phyloP scores from a whole-genome alignment of 1,284 basidiomycete species.

The Ceratobasidium sp. region DNA sequence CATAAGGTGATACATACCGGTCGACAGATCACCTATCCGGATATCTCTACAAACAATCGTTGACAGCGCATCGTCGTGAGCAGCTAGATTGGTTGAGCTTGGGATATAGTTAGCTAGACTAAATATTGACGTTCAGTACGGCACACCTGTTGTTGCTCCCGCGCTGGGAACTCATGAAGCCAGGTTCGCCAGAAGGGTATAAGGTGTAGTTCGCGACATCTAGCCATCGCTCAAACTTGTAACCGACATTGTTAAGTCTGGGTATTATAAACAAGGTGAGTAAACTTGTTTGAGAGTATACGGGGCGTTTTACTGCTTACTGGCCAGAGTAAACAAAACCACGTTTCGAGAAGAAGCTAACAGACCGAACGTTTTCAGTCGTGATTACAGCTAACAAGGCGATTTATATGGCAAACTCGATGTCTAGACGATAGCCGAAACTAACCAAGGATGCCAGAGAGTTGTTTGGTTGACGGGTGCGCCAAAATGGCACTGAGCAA shows the following conservation, averaged over 20 bases:
- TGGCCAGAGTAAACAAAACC: constrained; percentile 9
- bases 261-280: not conserved
- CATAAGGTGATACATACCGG: not conserved
- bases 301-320: not conserved
- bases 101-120: not conserved
- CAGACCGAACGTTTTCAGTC: not conserved
- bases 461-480: not conserved
- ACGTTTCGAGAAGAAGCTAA: constrained; percentile 16
- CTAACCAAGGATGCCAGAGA: constrained; percentile 4
- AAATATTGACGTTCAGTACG: not conserved
- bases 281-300: not conserved
- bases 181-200: not conserved
- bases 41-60: not conserved
- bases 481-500: constrained; percentile 1
- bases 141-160: not conserved
- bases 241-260: not conserved
- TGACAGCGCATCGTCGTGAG: not conserved
- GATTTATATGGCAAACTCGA: not conserved
- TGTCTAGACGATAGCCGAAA: not conserved
- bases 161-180: not conserved
- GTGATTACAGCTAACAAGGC: not conserved
- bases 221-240: constrained; percentile 12
- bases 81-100: not conserved
- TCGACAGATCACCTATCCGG: not conserved
- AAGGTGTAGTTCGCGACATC: constrained; percentile 7